Base-by-base conservation (phyloP, 805 yeast species). In the Pichia scutulata region DNA sequence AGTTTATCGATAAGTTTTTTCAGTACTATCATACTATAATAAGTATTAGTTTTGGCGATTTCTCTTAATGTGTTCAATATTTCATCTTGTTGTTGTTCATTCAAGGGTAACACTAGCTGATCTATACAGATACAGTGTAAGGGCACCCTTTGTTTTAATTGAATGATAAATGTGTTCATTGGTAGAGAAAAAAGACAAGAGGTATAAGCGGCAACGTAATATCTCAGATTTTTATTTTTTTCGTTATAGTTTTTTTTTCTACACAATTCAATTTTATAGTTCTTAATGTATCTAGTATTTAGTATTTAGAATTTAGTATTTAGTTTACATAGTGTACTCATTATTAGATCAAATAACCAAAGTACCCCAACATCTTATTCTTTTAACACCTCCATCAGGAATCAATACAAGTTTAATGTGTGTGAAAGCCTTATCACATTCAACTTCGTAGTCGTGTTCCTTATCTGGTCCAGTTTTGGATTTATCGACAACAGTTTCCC, bases 381-480 rank as follows among this genome's bases (percentile, higher is more conserved):
- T 79, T 74, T 92, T 92, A 50, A 89, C 88, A 53, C 99, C 99
- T 46, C 99, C 99, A 64, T 92, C 99, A 22, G 99, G 99, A 56
- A 89, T 85, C 66, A 92, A 84, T 10, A 86, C 80, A 57, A 92
- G 66, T 60, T 82, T 80, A 28, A 89, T 86, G 64, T 89, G 96
- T 10, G 89, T 77, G 59, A 66, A 78, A 1, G 67, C 61, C 36
- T 66, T 59, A n/a, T 55, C 55, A 7, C 44, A 25, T 2, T 54
- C 54, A 18, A 73, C 65, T 6, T 69, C 65, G 62, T 68, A 88
- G 16, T 63, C 68, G 64, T 92, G 97, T 64, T 87, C 96, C 53
- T 73, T 73, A 66, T 90, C 95, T 6, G 97, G 89, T n/a, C 80
- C 79, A 1, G 96, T 86, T 66, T 85, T 84, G 18, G 84, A 66